Percentiles rank a stretch among this genome's conserved stretches.
These are phyloP conservation scores for Batrachochytrium dendrobatidis DNA, from an alignment of 371 early-diverging fungal genomes.

Conservation along the genomic window DNA sequence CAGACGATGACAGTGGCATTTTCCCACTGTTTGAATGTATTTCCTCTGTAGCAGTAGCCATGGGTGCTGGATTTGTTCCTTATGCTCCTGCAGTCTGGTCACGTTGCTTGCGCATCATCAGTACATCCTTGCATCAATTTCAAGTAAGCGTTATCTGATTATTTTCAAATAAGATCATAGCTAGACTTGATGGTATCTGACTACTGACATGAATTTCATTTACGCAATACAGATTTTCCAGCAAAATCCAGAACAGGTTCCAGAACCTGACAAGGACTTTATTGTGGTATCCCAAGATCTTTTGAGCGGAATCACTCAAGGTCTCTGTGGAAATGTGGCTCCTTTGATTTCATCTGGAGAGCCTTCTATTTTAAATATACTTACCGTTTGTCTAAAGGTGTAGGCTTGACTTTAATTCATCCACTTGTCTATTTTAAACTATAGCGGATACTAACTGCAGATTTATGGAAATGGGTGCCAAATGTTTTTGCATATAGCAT, in stretches of 20 bases:
- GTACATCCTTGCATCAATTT: slow-evolving; percentile 49
- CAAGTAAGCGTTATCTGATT: slow-evolving; percentile 10
- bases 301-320: slow-evolving; percentile 85
- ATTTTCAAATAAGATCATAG: no score
- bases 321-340: slow-evolving; percentile 67
- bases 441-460: not conserved
- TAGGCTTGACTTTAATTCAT: slow-evolving; percentile 1
- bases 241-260: slow-evolving; percentile 34
- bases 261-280: slow-evolving; percentile 82
- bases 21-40: slow-evolving; percentile 93
- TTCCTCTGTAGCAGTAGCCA: slow-evolving; percentile 76
- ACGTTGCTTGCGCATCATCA: slow-evolving; percentile 76
- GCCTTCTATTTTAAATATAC: slow-evolving; percentile 60
- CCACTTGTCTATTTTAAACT: slow-evolving; percentile 3
- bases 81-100: slow-evolving; percentile 78
- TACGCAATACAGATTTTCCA: slow-evolving; percentile 52
- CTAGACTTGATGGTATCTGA: no score
- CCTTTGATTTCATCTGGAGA: slow-evolving; percentile 49
- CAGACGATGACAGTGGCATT: slow-evolving; percentile 74
- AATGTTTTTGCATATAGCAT: slow-evolving; percentile 45
- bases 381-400: slow-evolving; percentile 72
- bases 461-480: not conserved
- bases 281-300: slow-evolving; percentile 92
- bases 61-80: slow-evolving; percentile 76
- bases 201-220: no score